Evolutionary conservation across 768 basidiomycete species (phyloP).

Genomic region (Tephrocybe sp.): DNA sequence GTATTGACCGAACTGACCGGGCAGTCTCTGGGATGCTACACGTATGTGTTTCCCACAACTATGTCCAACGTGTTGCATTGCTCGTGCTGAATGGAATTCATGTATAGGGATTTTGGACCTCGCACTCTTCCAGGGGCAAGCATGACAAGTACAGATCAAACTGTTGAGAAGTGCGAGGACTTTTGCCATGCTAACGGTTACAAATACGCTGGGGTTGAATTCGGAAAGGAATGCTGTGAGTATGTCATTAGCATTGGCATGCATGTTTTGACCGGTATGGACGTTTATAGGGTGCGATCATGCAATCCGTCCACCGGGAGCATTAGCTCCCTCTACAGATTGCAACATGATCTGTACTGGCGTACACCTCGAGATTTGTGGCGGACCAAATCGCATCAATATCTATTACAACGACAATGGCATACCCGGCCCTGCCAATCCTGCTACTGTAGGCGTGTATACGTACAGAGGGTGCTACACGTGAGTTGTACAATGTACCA

Average conservation of each 20-base stretch:
- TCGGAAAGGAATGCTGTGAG: slow-evolving; percentile 1
- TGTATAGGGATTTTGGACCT: background rate
- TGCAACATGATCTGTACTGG: slow-evolving; percentile 2
- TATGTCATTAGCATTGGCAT: too few relatives aligned
- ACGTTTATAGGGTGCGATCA: slow-evolving; percentile 2
- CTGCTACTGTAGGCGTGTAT: background rate
- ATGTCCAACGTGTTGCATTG: too few relatives aligned
- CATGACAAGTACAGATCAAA: background rate
- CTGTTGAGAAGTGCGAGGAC: background rate
- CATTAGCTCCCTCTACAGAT: background rate
- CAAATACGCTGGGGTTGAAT: slow-evolving; percentile 6
- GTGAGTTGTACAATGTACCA: background rate
- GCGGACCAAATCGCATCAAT: background rate
- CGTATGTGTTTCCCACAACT: background rate
- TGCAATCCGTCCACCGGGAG: background rate
- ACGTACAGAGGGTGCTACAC: background rate
- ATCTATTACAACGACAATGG: slow-evolving; percentile 1
- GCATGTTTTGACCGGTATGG: too few relatives aligned
- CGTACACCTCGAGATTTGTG: background rate
- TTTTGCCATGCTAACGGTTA: background rate
- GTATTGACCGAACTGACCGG: background rate
- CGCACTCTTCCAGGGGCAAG: slow-evolving; percentile 1
- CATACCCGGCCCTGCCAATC: background rate
- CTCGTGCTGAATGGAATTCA: background rate
- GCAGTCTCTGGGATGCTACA: slow-evolving; percentile 2